Conservation (phyloP, 75 land plant species). For the Ceratopteris richardii region DNA sequence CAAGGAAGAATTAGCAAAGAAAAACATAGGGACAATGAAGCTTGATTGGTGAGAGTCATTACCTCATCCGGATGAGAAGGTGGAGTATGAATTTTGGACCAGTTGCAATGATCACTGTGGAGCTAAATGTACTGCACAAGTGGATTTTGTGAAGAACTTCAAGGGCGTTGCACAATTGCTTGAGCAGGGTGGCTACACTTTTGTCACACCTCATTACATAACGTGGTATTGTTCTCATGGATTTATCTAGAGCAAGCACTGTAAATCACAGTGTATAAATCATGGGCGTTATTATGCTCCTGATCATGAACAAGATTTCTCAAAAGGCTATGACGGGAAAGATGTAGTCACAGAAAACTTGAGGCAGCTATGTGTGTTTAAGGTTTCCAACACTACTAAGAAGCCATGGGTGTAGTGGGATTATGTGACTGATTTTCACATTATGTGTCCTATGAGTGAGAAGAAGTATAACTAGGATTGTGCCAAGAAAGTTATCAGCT, state of each 20-base stretch:
- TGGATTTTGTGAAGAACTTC: too few species aligned
- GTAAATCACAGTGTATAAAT: constrained; percentile 61
- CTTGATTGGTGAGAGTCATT: constrained; percentile 57
- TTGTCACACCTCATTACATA: too few species aligned
- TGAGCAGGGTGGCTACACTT: constrained; percentile 47
- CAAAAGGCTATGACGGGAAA: constrained; percentile 55
- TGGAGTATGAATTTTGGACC: constrained; percentile 71
- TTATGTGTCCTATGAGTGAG: too few species aligned
- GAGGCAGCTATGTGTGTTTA: too few species aligned
- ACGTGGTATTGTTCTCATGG: constrained; percentile 63
- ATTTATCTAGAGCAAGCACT: too few species aligned
- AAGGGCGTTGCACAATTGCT: constrained; percentile 60
- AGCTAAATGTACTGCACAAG: too few species aligned
- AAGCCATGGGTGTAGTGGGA: constrained; percentile 71
- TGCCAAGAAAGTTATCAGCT: constrained; percentile 39
- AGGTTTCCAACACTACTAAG: too few species aligned
- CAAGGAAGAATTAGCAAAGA: too few species aligned
- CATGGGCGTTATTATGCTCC: constrained; percentile 62
- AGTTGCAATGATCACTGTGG: constrained; percentile 75
- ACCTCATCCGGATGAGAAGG: too few species aligned
- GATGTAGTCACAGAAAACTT: too few species aligned
- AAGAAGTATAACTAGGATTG: too few species aligned
- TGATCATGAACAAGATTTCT: constrained; percentile 56
- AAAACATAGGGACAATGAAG: constrained; percentile 41
- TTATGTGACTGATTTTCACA: constrained; percentile 59